Conservation (phyloP, 1,284 basidiomycete species). For the Rhodotorula sp. region DNA sequence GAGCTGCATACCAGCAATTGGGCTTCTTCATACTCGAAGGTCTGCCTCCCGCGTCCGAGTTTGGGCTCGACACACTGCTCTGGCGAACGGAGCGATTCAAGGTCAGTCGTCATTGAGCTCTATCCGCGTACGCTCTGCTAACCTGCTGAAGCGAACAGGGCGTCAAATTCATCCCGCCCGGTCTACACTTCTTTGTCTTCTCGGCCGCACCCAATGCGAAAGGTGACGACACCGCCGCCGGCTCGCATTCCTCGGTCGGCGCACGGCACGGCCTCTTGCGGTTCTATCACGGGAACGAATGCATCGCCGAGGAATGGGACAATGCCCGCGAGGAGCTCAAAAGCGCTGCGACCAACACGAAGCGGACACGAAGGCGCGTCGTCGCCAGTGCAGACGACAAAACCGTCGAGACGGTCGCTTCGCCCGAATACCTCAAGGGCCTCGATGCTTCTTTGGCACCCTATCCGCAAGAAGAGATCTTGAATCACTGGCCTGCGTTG, state of each 20-base stretch:
- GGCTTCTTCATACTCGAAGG: constrained; percentile 34
- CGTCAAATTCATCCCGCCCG: constrained; percentile 42
- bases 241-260: constrained; percentile 14
- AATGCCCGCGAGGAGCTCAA: constrained; percentile 24
- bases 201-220: constrained; percentile 28
- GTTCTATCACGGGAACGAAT: constrained; percentile 22
- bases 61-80: constrained; percentile 41
- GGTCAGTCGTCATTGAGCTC: constrained; percentile 14
- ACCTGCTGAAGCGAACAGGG: constrained; percentile 18
- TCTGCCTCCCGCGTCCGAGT: constrained; percentile 37
- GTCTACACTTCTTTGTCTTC: constrained; percentile 43
- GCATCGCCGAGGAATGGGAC: constrained; percentile 34
- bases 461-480: constrained; percentile 48
- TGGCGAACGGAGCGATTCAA: constrained; percentile 39
- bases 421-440: constrained; percentile 48
- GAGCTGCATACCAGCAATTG: background rate
- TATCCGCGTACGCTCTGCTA: background rate
- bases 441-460: constrained; percentile 51
- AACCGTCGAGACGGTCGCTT: constrained; percentile 20
- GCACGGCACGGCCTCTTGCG: constrained; percentile 35
- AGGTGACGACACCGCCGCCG: background rate
- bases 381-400: background rate
- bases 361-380: constrained; percentile 1
- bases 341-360: background rate
- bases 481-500: constrained; percentile 47